Base-by-base conservation (phyloP, 2,329 filamentous ascomycete genomes). In the Diaporthe citrichinensis region DNA sequence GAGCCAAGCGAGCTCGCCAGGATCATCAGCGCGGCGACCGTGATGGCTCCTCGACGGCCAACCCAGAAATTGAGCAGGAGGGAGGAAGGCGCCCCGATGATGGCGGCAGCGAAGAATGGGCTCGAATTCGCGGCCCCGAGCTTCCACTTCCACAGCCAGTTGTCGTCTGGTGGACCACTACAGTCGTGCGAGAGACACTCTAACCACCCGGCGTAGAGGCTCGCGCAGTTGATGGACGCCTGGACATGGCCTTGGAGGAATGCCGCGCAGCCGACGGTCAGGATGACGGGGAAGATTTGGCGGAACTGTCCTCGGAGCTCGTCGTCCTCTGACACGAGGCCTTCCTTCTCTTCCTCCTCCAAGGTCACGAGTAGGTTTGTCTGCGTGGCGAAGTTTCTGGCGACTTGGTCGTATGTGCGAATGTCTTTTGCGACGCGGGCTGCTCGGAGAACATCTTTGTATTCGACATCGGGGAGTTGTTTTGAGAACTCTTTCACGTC, bases 201-300 rank as follows among this genome's bases (percentile, higher is more conserved):
- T 23, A 71, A 20, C 53, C 46, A 57, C 28, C 25, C 23, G 17
- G 69, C 76, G 39, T 78, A 87, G 0, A 86, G 74, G 0, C 84
- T 84, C 0, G 85, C 84, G 15, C 84, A 84, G 75, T 87, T 87
- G 76, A 87, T 83, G 7, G 85, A 87, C 0, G 84, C 85, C 74
- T 87, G 86, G 2, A 87, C 85, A 53, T 85, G 85, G 15, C 85
- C 85, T 77, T 87, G 86, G 0, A 87, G 78, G 58, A 87, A 84
- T 0, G 86, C 86, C 0, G 86, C 85, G 3, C 87, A 80, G 4
- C 85, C 86, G 17, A 87, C 86, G 1, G 85, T 86, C 44, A 84
- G 76, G 53, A 86, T 83, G 71, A 87, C 85, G 15, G 83, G 80
- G 23, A 81, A 75, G 83, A 87, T 87, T 3, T 83, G 82, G 59